Evolutionary conservation across 2,329 filamentous ascomycete genomes (phyloP), one percentile per base, ranked within the genome.

Genomic region (Nigrograna mackinnonii): DNA sequence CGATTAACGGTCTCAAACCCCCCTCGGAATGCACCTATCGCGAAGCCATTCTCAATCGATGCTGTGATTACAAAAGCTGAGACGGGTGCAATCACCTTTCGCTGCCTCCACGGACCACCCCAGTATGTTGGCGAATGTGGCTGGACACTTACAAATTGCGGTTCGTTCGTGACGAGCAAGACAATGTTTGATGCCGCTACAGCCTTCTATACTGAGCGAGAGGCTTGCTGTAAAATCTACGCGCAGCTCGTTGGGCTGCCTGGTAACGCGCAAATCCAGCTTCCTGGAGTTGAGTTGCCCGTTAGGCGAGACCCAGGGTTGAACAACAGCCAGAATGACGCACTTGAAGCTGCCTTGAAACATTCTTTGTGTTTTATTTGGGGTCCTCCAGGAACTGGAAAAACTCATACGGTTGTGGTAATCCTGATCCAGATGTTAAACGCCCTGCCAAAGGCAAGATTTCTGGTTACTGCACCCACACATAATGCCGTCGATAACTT

Each of bases 401-500:
- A 75, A 44, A 74, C 72, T 0, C 63, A 71, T 24, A 74, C 71
- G 0, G 66, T 73, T 5, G 67, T 72, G 2, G 57, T 62, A 17
- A 70, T 74, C 19, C 52, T 75, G 13, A 46, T 51, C 4, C 57
- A 59, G 4, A 37, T 74, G n/a, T 57, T 68, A 17, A 39, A 39
- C 5, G 39, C 43, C 14, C 42, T 64, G 5, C 43, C 49, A 1
- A 35, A 47, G n/a, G 47, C 47, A 5, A 52, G 47, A 1, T 56
- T 74, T 19, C 52, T 75, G 0, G 62, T 75, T 5, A 67, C 69
- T 5, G 72, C 72, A 0, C 72, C 72, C 11, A 75, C 71, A 0
- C 72, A 76, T 43, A 74, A 73, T 41, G 71, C 72, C 7, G 71
- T 76, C 0, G 70, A 75, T 33, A 75, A 75, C 30, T 59, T 75